These are phyloP conservation scores for Trypanosoma platydactyli DNA, from an alignment of 208 protist species.

Conservation along the genomic window DNA sequence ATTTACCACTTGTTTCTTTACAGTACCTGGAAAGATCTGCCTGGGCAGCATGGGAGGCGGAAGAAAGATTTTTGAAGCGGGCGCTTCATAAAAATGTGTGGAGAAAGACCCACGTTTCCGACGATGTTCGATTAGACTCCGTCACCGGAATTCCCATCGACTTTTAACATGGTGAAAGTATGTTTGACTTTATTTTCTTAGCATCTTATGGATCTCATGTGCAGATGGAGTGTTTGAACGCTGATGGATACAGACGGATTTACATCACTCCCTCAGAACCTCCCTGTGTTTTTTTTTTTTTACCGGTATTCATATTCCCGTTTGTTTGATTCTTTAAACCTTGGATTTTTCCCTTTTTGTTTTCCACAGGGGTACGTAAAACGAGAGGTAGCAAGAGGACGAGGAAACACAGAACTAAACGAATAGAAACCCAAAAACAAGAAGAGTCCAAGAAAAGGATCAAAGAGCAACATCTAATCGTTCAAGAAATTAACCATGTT, in stretches of 20 bases:
- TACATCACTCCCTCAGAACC: not conserved
- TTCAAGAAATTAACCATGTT: slow-evolving; percentile 49
- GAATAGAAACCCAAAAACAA: slow-evolving; percentile 3
- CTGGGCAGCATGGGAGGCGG: slow-evolving; percentile 17
- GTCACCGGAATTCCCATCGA: slow-evolving; percentile 28
- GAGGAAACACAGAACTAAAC: slow-evolving; percentile 1
- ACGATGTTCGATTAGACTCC: not conserved
- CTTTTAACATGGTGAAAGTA: slow-evolving; percentile 5
- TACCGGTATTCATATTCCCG: not conserved
- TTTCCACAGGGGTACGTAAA: not conserved
- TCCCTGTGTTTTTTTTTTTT: not conserved
- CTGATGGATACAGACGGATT: no score
- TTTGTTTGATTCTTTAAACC: not conserved
- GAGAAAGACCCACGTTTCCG: not conserved
- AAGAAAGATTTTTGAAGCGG: not conserved
- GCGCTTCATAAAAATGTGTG: not conserved
- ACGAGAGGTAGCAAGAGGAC: slow-evolving; percentile 4
- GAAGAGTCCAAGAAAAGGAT: slow-evolving; percentile 7
- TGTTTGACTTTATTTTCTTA: slow-evolving; percentile 11
- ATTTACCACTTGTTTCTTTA: slow-evolving; percentile 6
- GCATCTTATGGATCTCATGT: not conserved
- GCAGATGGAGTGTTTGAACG: no score
- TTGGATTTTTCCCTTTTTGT: not conserved
- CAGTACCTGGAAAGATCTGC: slow-evolving; percentile 12
- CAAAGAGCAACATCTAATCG: slow-evolving; percentile 2